Evolutionary conservation across 495 filamentous ascomycete species (phyloP), one percentile per base, ranked within the genome.

Genomic region (Daldinia grandis): DNA sequence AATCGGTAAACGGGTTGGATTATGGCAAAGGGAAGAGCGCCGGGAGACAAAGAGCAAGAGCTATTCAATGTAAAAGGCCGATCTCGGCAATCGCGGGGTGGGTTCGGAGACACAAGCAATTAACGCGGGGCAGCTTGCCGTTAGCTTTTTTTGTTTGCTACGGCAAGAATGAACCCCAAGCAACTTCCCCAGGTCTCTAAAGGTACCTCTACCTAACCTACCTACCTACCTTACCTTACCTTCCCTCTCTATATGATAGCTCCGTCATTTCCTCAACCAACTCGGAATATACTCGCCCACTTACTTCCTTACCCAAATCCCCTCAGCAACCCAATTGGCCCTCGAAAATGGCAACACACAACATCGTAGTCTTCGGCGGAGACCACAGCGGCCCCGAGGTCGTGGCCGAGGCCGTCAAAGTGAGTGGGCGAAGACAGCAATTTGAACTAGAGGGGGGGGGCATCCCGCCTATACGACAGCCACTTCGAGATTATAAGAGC

Each of bases 381-480:
- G 95, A 99, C 81, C 93, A 97, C 81, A 93, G 92, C 75, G 95
- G 95, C 78, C 95, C 95, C 12, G 95, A 99, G 89, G 95, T 87
- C 54, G 79, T 86, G 1, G 81, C 82, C 57, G 94, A 97, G 84
- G 94, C 89, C 61, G 74, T 97, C 72, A 98, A 98, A 90, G 93
- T 96, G 74, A 69, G 83, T 74, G 25, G 14, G 9, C n/a, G n/a
- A n/a, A n/a, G n/a, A n/a, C n/a, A n/a, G n/a, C n/a, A n/a, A n/a
- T n/a, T n/a, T n/a, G n/a, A n/a, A n/a, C n/a, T n/a, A n/a, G n/a
- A n/a, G n/a, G n/a, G n/a, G n/a, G n/a, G n/a, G n/a, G n/a, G n/a
- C n/a, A n/a, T n/a, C n/a, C 42, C 42, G 19, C 10, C 15, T 17
- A 37, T 9, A 31, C 31, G 19, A 42, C 4, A 17, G 27, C 19